Evolutionary conservation across 192 early-diverging fungal species (phyloP).

Genomic region (Coemansia sp.): DNA sequence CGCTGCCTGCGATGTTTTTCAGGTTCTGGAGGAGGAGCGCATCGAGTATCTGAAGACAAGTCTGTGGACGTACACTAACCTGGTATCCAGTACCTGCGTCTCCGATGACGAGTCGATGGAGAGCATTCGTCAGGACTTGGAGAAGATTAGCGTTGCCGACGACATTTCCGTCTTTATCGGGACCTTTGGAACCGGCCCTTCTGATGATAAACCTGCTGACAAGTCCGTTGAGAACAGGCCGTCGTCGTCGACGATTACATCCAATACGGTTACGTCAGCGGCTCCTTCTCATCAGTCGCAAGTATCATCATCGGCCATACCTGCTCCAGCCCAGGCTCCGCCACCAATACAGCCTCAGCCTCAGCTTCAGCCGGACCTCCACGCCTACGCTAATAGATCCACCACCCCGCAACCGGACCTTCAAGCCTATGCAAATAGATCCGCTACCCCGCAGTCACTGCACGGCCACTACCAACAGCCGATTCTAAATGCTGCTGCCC

Average conservation of each 20-base stretch:
- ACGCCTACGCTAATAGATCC: not conserved
- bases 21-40: slow-evolving; percentile 67
- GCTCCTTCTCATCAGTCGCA: not conserved
- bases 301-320: slow-evolving; percentile 11
- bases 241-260: not conserved
- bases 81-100: slow-evolving; percentile 67
- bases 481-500: not conserved
- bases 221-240: slow-evolving; percentile 3
- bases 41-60: slow-evolving; percentile 65
- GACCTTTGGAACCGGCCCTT: slow-evolving; percentile 60
- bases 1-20: slow-evolving; percentile 50
- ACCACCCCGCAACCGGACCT: not conserved
- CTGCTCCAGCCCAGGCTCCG: slow-evolving; percentile 10
- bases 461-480: slow-evolving; percentile 23
- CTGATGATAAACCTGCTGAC: slow-evolving; percentile 10
- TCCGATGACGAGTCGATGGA: slow-evolving; percentile 78
- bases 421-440: slow-evolving; percentile 4
- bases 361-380: not conserved
- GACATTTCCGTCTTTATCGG: slow-evolving; percentile 68
- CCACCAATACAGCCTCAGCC: not conserved
- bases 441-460: slow-evolving; percentile 6
- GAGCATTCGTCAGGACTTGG: slow-evolving; percentile 64
- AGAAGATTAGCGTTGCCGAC: slow-evolving; percentile 60
- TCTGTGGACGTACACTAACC: slow-evolving; percentile 73
- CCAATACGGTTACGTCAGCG: not conserved